A percentile compares a stretch with the other conserved stretches of the same genome.
These are phyloP conservation scores for Kwoniella sp. DNA, from an alignment of 768 basidiomycete genomes.

Conservation along the genomic window DNA sequence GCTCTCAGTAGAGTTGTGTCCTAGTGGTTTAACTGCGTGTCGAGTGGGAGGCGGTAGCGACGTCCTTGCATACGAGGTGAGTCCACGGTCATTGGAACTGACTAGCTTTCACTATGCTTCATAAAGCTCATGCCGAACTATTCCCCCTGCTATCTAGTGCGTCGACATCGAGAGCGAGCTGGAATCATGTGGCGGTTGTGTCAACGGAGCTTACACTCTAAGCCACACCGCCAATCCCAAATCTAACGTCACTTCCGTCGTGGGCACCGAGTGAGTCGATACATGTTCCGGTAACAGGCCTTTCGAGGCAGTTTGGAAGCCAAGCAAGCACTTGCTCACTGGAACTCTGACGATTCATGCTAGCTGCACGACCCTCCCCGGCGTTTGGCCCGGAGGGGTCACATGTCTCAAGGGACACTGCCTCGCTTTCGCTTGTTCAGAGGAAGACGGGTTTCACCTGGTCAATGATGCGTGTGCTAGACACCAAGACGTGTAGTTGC, in stretches of 20 bases:
- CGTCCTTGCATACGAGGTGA: background rate
- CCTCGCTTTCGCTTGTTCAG: background rate
- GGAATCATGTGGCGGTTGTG: background rate
- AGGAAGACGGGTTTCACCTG: background rate
- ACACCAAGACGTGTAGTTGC: background rate
- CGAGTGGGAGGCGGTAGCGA: background rate
- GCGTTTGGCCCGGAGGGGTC: background rate
- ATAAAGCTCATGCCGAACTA: no score
- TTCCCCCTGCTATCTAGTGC: background rate
- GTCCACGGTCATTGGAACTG: no score
- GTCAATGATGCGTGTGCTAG: background rate
- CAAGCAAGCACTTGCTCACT: no score
- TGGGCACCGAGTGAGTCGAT: background rate
- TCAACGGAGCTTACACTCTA: background rate
- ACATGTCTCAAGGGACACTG: background rate
- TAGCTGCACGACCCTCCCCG: background rate
- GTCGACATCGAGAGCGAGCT: background rate
- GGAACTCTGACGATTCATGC: background rate
- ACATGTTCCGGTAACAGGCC: background rate
- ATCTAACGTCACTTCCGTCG: background rate
- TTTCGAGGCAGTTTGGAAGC: no score
- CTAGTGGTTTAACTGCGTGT: background rate
- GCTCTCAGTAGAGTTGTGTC: background rate
- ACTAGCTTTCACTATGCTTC: no score
- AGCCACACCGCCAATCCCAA: no score